Evolutionary conservation across 176 grass and related monocot species (phyloP), one percentile per base, ranked within the genome.

Genomic region (Lolium multiflorum): DNA sequence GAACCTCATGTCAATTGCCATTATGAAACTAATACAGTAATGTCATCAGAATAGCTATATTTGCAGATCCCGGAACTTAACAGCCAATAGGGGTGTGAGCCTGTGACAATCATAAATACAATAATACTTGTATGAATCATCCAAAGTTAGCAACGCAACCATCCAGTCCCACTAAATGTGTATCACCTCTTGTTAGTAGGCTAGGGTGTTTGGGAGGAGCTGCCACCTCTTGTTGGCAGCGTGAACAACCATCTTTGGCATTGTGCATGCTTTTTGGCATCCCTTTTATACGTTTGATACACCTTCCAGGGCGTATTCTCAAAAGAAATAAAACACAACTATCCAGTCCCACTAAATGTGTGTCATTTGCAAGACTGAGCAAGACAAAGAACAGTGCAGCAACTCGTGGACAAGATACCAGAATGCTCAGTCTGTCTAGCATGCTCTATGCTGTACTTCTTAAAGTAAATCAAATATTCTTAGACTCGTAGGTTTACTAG

Each of bases 61-160:
- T 56, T 69, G 50, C 31, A 56, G 20, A 71, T 59, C 22, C 49
- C 49, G 58, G 21, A 47, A 14, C 31, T 77, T 39, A 41, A 41
- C 20, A 63, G 46, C 25, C 8, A 85, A 22, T 74, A 51, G 6
- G 12, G 14, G 51, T 50, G 48, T 28, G 13, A 85, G 41, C 31
- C 37, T 84, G 16, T 54, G 9, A 79, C 8, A 9, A 70, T 50
- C 50, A 13, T 79, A 84, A 43, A 20, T 76, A 74, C 24, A 28
- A 44, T 18, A 68, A 52, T 78, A 71, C 59, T 63, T 41, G 22
- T 51, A 39, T 25, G 14, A 81, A 86, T 16, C 20, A 24, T n/a
- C 4, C 4, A 85, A 75, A 76, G 20, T 25, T 59, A 67, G 7
- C 52, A 75, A 81, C 46, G 22, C 21, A 74, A 72, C 67, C 74